These are phyloP conservation scores for Syncephalastrum racemosum DNA, from an alignment of 371 early-diverging fungal species.

Conservation along the genomic window DNA sequence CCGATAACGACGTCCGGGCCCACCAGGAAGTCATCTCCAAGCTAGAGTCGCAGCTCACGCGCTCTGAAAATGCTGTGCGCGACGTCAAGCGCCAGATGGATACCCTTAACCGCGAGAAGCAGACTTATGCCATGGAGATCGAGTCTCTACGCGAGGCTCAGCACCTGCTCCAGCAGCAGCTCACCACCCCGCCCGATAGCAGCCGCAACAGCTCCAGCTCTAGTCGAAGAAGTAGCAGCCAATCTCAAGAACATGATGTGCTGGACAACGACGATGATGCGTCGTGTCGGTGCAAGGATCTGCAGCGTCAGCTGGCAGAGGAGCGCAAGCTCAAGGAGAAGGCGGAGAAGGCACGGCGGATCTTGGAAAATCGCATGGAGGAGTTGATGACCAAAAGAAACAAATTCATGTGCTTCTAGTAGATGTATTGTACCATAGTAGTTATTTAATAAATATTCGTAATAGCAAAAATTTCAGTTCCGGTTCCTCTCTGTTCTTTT, in stretches of 20 bases:
- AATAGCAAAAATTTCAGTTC: no score
- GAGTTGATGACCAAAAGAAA: conserved; percentile 50
- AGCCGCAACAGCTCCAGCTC: no score
- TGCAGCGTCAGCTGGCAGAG: conserved; percentile 33
- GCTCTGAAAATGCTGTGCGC: conserved; percentile 39
- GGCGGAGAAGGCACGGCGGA: conserved; percentile 48
- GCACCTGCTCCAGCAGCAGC: conserved; percentile 18
- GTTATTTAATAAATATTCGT: no score
- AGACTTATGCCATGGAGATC: conserved; percentile 39
- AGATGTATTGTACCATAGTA: background rate
- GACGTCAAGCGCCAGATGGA: conserved; percentile 45
- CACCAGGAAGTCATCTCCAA: conserved; percentile 48
- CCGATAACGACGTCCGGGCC: conserved; percentile 39
- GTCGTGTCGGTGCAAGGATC: conserved; percentile 16
- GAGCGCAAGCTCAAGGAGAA: conserved; percentile 45
- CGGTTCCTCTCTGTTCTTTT: no score
- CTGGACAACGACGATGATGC: conserved; percentile 8
- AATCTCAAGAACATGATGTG: no score
- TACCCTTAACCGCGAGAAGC: conserved; percentile 35
- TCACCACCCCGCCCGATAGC: conserved; percentile 6
- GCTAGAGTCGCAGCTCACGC: conserved; percentile 37
- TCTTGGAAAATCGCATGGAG: conserved; percentile 50
- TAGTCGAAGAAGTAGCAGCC: no score
- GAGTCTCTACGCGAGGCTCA: conserved; percentile 40
- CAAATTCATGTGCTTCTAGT: conserved; percentile 57